Percentiles rank a stretch among this genome's conserved stretches.
phyloP scores from a whole-genome alignment of 139 green algal species.

The Tetraselmis chui region DNA sequence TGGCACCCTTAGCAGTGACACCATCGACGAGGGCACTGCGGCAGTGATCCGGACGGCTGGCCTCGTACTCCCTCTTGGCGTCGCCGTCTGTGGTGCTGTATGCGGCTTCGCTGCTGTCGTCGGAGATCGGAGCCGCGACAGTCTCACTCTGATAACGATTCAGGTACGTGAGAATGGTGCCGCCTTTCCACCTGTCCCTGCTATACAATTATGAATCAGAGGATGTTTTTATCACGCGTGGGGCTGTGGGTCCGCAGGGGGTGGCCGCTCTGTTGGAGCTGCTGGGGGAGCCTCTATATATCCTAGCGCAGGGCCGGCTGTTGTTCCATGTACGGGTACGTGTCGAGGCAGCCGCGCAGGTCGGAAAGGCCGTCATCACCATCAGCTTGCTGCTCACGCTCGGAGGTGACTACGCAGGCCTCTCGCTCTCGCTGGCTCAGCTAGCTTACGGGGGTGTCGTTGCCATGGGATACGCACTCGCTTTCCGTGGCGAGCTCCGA shows the following conservation, averaged over 20 bases:
- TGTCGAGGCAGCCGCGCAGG: conserved; percentile 47
- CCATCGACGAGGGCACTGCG: not conserved
- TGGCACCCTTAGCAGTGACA: not conserved
- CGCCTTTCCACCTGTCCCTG: not conserved
- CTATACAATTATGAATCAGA: too few relatives aligned
- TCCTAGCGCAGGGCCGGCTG: conserved; percentile 45
- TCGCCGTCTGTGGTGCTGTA: not conserved
- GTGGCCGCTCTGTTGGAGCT: conserved; percentile 61
- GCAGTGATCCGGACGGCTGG: conserved; percentile 1
- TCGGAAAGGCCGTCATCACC: conserved; percentile 40
- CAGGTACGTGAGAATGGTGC: not conserved
- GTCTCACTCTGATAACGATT: not conserved
- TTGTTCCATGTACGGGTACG: conserved; percentile 49
- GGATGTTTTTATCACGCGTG: not conserved
- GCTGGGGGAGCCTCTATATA: conserved; percentile 62
- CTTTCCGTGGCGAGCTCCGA: not conserved
- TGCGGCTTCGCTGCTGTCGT: conserved; percentile 2
- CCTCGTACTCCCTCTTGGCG: conserved; percentile 13
- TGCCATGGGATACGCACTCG: conserved; percentile 32
- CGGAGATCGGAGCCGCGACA: not conserved
- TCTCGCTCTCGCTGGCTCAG: conserved; percentile 56
- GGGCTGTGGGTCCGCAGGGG: conserved; percentile 21
- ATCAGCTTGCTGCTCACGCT: conserved; percentile 38
- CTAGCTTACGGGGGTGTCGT: conserved; percentile 42
- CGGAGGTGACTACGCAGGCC: conserved; percentile 10